Base-by-base conservation (phyloP, 805 yeast species). In the Monosporozyma unispora region DNA sequence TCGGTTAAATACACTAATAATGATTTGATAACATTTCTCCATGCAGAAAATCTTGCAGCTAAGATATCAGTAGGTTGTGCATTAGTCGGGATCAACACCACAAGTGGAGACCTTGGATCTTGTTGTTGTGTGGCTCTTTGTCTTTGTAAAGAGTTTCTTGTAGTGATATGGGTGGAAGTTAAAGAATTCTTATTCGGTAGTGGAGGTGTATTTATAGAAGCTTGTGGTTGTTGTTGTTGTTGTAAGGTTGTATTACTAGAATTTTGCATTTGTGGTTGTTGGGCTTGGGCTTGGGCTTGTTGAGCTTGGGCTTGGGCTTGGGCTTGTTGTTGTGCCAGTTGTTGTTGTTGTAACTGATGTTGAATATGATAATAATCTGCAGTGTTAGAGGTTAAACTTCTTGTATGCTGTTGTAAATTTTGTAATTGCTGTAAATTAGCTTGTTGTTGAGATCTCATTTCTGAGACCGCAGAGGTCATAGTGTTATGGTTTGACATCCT, bases 21-120 rank as follows among this genome's bases (percentile, higher is more conserved):
- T 33, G 91, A 83, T 53, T 81, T 80, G 50, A 89, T 81, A 49
- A 90, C 79, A 39, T 78, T 75, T 51, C 96, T 74, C 96, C 97
- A 91, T 2, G 95, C 84, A 46, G 81, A 76, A 64, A 91, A 90
- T 54, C 98, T 73, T 27, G 79, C 75, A 2, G 96, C 93, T 52
- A 91, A 71, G 6, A 86, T 78, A 50, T 90, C 97, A 1, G 97
- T 89, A 10, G 98, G 98, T 56, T 80, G 80, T 3, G 84, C 79
- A 41, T 70, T 66, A 7, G 78, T 73, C 5, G 89, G 89, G 38
- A 83, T 70, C 31, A 70, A 62, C 8, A 76, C 68, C 1, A 66
- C 60, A 25, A 77, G 61, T 1, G 83, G 82, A 46, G 77, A 76
- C 10, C 76, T 59, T 11, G 77, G 75, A 52, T 77, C 79, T 39